Evolutionary conservation across 2,329 filamentous ascomycete species (phyloP).

Genomic region (Alternaria sp.): DNA sequence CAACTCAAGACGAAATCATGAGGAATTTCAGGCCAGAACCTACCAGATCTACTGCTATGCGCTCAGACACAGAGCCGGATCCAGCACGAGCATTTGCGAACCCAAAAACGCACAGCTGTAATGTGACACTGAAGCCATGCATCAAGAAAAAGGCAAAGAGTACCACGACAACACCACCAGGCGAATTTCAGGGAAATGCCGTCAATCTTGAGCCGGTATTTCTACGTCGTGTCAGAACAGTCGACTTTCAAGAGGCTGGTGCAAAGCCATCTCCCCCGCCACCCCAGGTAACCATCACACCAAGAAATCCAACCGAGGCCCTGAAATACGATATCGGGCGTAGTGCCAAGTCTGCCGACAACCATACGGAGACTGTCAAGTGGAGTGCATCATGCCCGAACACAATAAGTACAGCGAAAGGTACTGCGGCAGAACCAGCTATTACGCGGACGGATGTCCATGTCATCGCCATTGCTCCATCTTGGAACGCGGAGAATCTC

Average conservation of each 20-base stretch:
- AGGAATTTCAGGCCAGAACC: slow-evolving; percentile 7
- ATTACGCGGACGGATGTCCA: slow-evolving; percentile 48
- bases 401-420: slow-evolving; percentile 23
- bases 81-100: slow-evolving; percentile 2
- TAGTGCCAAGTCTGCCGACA: neutral
- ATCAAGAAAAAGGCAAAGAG: slow-evolving; percentile 39
- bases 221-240: slow-evolving; percentile 40
- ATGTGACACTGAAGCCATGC: slow-evolving; percentile 36
- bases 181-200: neutral
- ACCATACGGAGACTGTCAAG: neutral
- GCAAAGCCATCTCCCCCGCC: slow-evolving; percentile 8
- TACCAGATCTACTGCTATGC: slow-evolving; percentile 1
- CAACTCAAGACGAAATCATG: slow-evolving; percentile 6
- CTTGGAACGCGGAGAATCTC: slow-evolving; percentile 8
- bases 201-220: neutral
- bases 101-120: neutral
- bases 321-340: neutral
- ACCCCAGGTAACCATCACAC: slow-evolving; percentile 9
- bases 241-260: slow-evolving; percentile 37
- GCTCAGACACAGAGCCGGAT: slow-evolving; percentile 13
- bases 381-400: slow-evolving; percentile 15
- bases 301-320: neutral
- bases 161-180: slow-evolving; percentile 25
- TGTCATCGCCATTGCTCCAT: slow-evolving; percentile 40
- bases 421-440: slow-evolving; percentile 37